Base-by-base conservation (phyloP, 208 protist genomes). In the Leishmania mexicana region DNA sequence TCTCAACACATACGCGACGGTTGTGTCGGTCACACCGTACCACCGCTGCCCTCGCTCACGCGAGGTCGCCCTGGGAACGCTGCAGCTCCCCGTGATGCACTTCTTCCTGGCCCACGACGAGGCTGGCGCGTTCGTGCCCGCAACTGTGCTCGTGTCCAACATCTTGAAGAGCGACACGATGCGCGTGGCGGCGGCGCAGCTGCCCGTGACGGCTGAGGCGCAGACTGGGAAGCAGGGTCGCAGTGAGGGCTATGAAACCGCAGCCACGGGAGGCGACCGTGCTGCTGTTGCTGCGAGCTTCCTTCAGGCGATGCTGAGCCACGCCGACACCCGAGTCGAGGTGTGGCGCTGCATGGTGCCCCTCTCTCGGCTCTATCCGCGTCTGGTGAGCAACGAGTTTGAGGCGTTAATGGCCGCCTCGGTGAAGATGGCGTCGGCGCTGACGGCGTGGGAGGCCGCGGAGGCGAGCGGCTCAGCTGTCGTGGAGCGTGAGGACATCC, bases 301-400 rank as follows among this genome's bases (percentile, higher is more conserved):
- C 15, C 78, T 96, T 15, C 45, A 90, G 1, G 80, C 83, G 31
- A 75, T 96, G 28, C 86, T 96, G n/a, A 68, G 86, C 38, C 87
- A 95, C 77, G 93, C 90, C 15, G 83, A 86, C 51, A 81, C 77
- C 21, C 84, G 88, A 5, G 85, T 89, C 24, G 89, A 94, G 84
- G 89, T 95, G 76, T 97, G 94, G 92, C 80, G 86, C 38, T 95
- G 94, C 85, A 75, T 94, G 71, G 87, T 91, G 40, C 94, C 95
- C 31, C 85, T 96, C 28, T 84, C 94, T 17, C 92, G 90, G 31
- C 78, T 94, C 28, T 90, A 94, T 78, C 92, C 94, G 28, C 77
- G 65, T 51, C 81, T 95, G 40, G 84, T 96, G 11, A 86, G 88
- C n/a, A 51, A 49, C 38, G 84, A 92, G 78, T 96, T 96, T 65